Evolutionary conservation across 192 early-diverging fungal genomes (phyloP).

Genomic region (Coemansia sp.): DNA sequence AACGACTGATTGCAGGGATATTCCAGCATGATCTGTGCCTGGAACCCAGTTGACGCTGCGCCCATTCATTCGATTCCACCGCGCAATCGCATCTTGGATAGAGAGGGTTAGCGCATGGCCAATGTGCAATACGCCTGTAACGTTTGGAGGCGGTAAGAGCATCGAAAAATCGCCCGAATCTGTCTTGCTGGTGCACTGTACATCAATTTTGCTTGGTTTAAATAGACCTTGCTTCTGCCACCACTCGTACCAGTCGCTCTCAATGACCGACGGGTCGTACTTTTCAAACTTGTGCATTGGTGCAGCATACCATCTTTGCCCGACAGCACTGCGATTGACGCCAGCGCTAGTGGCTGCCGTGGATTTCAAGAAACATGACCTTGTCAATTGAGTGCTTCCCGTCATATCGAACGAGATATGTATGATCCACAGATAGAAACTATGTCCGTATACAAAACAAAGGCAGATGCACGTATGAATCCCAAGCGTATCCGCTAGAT

Average conservation of each 20-base stretch:
- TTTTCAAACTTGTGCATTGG: conserved; percentile 48
- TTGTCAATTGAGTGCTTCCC: background rate
- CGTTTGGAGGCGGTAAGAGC: conserved; percentile 94
- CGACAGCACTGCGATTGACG: background rate
- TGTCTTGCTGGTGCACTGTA: conserved; percentile 4
- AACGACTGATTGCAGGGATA: conserved; percentile 94
- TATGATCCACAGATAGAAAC: too few species aligned
- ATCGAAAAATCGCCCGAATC: conserved; percentile 69
- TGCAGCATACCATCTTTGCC: conserved; percentile 20
- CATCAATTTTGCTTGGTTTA: conserved; percentile 45
- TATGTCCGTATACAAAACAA: too few species aligned
- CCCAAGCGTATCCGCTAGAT: too few species aligned
- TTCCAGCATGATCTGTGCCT: conserved; percentile 97
- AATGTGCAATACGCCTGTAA: conserved; percentile 93
- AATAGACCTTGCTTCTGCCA: conserved; percentile 81
- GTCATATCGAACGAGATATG: too few species aligned
- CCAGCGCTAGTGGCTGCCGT: background rate
- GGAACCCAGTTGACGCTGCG: conserved; percentile 88
- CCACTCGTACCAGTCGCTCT: conserved; percentile 95
- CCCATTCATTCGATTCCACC: conserved; percentile 91
- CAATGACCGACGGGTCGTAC: conserved; percentile 60
- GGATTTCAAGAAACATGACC: background rate
- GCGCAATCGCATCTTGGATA: conserved; percentile 77
- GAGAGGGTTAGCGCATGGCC: conserved; percentile 91
- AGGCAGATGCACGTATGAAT: too few species aligned